These are phyloP conservation scores for Aureobasidium subglaciale DNA, from an alignment of 2,329 filamentous ascomycete genomes.

Conservation along the genomic window DNA sequence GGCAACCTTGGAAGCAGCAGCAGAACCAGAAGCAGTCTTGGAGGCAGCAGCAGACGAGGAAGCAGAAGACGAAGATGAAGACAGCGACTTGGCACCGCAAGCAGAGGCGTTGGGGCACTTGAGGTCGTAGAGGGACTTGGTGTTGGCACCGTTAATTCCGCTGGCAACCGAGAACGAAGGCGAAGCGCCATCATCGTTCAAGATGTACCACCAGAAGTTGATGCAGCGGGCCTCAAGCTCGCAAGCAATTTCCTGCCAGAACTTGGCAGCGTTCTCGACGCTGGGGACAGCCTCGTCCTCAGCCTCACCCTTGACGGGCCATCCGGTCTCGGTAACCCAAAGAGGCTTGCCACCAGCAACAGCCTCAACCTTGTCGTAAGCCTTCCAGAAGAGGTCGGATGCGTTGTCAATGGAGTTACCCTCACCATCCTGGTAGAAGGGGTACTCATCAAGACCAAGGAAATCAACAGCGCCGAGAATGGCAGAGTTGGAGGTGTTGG, in stretches of 20 bases:
- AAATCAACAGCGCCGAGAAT: constrained; percentile 68
- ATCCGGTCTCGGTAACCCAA: constrained; percentile 86
- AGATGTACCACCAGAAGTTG: constrained; percentile 67
- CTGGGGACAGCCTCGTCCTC: constrained; percentile 58
- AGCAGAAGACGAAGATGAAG: constrained; percentile 14
- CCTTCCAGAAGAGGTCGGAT: constrained; percentile 61
- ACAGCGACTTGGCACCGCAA: constrained; percentile 13
- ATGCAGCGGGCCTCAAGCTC: constrained; percentile 50
- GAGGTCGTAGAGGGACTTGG: constrained; percentile 56
- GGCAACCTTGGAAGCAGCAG: not conserved
- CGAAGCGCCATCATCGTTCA: constrained; percentile 54
- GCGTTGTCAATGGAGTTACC: constrained; percentile 59
- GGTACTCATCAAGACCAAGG: constrained; percentile 68
- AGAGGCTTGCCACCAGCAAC: constrained; percentile 62
- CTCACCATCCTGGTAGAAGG: constrained; percentile 70
- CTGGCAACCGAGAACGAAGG: constrained; percentile 67
- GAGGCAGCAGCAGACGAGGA: constrained; percentile 9
- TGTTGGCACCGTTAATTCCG: constrained; percentile 36
- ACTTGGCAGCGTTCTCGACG: constrained; percentile 62
- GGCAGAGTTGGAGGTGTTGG: constrained; percentile 62
- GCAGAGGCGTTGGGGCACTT: constrained; percentile 39
- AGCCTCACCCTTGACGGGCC: constrained; percentile 65
- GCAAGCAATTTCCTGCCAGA: constrained; percentile 75
- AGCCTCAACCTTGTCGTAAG: constrained; percentile 53
- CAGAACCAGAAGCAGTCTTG: constrained; percentile 3